Evolutionary conservation across 2,329 filamentous ascomycete species (phyloP).

Genomic region (Pyrenophora teres): DNA sequence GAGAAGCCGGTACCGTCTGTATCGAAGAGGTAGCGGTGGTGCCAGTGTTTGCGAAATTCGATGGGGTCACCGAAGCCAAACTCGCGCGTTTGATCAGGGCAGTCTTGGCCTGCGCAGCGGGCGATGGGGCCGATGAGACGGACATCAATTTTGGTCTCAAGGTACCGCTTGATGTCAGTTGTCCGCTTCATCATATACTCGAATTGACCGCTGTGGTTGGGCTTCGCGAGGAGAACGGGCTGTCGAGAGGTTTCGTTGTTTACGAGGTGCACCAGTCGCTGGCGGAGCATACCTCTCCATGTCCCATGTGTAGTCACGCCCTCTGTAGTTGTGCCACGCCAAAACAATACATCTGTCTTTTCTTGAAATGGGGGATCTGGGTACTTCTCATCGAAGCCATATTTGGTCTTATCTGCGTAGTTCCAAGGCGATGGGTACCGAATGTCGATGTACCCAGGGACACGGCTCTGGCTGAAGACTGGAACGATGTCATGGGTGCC

Average conservation of each 20-base stretch:
- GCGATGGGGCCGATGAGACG: conserved; percentile 63
- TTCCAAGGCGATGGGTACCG: conserved; percentile 70
- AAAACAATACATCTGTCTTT: conserved; percentile 71
- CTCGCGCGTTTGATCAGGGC: conserved; percentile 58
- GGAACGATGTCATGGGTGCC: conserved; percentile 70
- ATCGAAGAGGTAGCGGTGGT: conserved; percentile 72
- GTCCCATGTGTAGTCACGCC: conserved; percentile 56
- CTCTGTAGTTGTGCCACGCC: conserved; percentile 70
- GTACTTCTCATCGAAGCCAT: conserved; percentile 56
- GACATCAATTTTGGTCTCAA: conserved; percentile 59
- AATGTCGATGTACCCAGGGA: conserved; percentile 75
- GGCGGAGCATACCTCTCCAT: conserved; percentile 70
- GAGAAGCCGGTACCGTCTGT: conserved; percentile 72
- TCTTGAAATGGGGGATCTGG: conserved; percentile 62
- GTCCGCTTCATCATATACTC: conserved; percentile 61
- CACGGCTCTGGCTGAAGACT: conserved; percentile 76
- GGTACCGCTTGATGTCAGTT: conserved; percentile 58
- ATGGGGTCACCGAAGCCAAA: conserved; percentile 54
- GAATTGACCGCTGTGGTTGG: conserved; percentile 58
- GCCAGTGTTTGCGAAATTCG: conserved; percentile 64
- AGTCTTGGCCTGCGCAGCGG: conserved; percentile 61
- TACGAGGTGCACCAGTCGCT: conserved; percentile 71
- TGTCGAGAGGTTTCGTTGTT: conserved; percentile 41
- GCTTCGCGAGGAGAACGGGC: conserved; percentile 46
- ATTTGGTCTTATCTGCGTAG: conserved; percentile 62